These are phyloP conservation scores for Helichrysum umbraculigerum DNA, from an alignment of 129 eudicot genomes.

Conservation along the genomic window DNA sequence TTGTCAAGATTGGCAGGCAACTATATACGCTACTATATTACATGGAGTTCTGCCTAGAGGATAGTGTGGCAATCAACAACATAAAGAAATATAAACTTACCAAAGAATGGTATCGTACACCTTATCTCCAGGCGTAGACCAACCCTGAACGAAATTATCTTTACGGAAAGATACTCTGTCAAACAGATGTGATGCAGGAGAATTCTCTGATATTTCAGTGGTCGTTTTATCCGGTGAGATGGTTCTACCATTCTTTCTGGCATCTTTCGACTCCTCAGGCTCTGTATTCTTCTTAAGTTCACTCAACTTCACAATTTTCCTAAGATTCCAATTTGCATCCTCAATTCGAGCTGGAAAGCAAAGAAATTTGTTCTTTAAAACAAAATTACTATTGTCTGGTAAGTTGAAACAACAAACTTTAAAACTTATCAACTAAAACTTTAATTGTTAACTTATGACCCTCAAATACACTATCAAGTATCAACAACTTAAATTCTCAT, in stretches of 20 bases:
- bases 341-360: conserved; percentile 61
- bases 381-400: neutral
- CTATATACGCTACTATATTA: neutral
- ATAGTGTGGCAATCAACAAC: neutral
- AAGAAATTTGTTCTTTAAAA: neutral
- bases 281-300: conserved; percentile 17
- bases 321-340: conserved; percentile 79
- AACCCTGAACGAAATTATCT: conserved; percentile 62
- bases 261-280: conserved; percentile 31
- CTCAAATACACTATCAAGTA: neutral
- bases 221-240: conserved; percentile 23
- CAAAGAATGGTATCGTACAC: conserved; percentile 71
- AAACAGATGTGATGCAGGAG: conserved; percentile 37
- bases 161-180: conserved; percentile 61
- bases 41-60: neutral
- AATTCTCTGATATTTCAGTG: conserved; percentile 23
- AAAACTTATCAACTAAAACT: neutral
- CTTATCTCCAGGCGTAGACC: conserved; percentile 46
- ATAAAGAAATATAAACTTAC: conserved; percentile 38
- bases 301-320: conserved; percentile 41
- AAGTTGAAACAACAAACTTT: conserved; percentile 10
- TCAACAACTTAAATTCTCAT: neutral
- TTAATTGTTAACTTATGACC: neutral
- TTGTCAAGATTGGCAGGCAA: neutral
- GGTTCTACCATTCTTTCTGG: conserved; percentile 16